Base-by-base conservation (phyloP, 2,329 filamentous ascomycete species). In the Cladosporium oxysporum region DNA sequence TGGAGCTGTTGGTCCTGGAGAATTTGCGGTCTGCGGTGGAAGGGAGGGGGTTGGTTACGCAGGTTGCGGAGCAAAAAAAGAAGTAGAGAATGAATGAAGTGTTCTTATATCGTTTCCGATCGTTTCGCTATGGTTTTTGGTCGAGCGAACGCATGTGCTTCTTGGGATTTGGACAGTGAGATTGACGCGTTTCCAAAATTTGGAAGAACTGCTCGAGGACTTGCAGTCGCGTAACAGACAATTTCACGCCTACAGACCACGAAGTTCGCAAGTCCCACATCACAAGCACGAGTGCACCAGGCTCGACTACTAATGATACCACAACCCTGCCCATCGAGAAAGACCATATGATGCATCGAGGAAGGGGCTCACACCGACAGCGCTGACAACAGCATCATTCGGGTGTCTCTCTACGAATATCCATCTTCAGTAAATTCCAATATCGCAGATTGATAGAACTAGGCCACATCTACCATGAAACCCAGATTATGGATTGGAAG, bases 51-150 rank as follows among this genome's bases (percentile, higher is more conserved):
- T 75, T 89, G 74, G 76, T 88, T 66, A 89, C 87, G n/a, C 81
- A 84, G 67, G 83, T 89, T 49, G 82, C 84, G 4, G 87, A 88
- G 76, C 87, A 89, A 79, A 85, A 83, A 73, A 77, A 77, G 67
- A 57, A 44, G 21, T 53, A 53, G 50, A 18, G 5, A 8, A 29
- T 29, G 18, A 6, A 14, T 6, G 2, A 2, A 44, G 14, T 44
- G 18, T n/a, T n/a, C n/a, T 44, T 44, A 8, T 44, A 7, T 44
- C 6, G 2, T n/a, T n/a, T 44, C 37, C n/a, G 37, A 7, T 41
- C 18, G 7, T 44, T 21, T 7, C 2, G 5, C 16, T 41, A 1
- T 18, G 14, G 11, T 18, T 2, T 4, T 16, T 5, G 35, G 6
- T 16, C 35, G 23, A 37, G 12, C 35, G 37, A 21, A 21, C 18